Evolutionary conservation across 805 yeast species (phyloP).

Genomic region (Yarrowia keelungensis): DNA sequence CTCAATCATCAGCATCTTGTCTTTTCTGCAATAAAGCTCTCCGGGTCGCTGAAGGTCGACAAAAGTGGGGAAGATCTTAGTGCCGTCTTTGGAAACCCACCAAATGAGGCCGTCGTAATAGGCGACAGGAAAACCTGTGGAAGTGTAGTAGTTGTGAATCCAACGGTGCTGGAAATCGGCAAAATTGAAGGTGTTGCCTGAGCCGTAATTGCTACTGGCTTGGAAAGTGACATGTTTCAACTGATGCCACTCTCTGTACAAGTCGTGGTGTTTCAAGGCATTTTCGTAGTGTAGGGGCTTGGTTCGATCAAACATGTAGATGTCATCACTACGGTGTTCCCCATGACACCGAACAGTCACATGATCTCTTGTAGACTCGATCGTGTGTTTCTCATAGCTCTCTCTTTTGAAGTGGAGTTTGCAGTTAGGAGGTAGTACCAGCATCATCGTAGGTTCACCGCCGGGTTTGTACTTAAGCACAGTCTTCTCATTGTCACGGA

Average conservation of each 20-base stretch:
- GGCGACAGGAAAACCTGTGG: not conserved
- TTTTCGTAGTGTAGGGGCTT: not conserved
- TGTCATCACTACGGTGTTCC: no score
- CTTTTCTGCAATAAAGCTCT: not conserved
- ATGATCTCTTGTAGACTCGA: not conserved
- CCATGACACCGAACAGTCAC: not conserved
- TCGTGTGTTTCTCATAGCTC: not conserved
- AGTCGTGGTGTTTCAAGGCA: not conserved
- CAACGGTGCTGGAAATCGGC: not conserved
- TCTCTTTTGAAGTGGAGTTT: not conserved
- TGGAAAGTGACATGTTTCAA: no score
- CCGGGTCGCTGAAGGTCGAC: slow-evolving; percentile 3
- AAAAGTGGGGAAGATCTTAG: not conserved
- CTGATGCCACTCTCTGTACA: not conserved
- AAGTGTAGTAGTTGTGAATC: not conserved
- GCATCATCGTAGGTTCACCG: not conserved
- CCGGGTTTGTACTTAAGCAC: slow-evolving; percentile 1
- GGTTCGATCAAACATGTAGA: not conserved
- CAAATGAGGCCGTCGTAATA: not conserved
- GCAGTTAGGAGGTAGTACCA: not conserved
- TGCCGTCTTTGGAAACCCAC: not conserved
- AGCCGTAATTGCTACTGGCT: no score
- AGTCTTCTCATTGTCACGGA: not conserved
- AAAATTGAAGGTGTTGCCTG: not conserved
- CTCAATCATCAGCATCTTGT: not conserved